Evolutionary conservation across 345 rosid genomes (phyloP).

Genomic region (Boechera stricta): DNA sequence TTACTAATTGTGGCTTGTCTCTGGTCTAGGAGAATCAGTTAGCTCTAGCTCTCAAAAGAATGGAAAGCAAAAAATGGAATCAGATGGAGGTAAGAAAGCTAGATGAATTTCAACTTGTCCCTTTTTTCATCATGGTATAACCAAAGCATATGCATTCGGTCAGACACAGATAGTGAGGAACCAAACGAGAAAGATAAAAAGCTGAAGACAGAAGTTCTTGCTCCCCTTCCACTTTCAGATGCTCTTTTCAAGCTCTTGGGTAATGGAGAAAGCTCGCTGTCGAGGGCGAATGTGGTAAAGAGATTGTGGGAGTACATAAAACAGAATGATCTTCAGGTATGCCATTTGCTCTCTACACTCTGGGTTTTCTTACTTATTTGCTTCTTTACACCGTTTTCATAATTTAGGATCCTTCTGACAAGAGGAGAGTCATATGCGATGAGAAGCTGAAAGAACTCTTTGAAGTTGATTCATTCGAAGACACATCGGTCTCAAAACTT

Average conservation of each 20-base stretch:
- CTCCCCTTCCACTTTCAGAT: slow-evolving; percentile 65
- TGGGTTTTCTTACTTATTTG: not conserved
- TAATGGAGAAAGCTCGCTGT: slow-evolving; percentile 63
- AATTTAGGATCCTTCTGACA: slow-evolving; percentile 62
- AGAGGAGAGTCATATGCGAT: slow-evolving; percentile 59
- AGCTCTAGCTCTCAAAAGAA: slow-evolving; percentile 33
- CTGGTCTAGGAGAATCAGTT: slow-evolving; percentile 43
- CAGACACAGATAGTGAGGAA: slow-evolving; percentile 49
- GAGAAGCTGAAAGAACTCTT: slow-evolving; percentile 69
- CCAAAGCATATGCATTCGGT: slow-evolving; percentile 10
- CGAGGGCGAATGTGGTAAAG: slow-evolving; percentile 61
- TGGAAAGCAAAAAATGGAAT: slow-evolving; percentile 43
- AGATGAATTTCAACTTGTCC: slow-evolving; percentile 21
- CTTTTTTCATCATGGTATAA: slow-evolving; percentile 27
- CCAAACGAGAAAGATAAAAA: slow-evolving; percentile 52
- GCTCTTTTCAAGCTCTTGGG: slow-evolving; percentile 66
- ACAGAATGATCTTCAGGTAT: slow-evolving; percentile 71
- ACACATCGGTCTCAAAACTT: slow-evolving; percentile 57
- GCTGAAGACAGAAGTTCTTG: slow-evolving; percentile 62
- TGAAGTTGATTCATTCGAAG: slow-evolving; percentile 58
- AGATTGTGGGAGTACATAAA: slow-evolving; percentile 68
- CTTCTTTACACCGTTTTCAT: slow-evolving; percentile 7
- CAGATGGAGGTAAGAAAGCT: slow-evolving; percentile 44
- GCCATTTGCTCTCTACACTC: slow-evolving; percentile 26
- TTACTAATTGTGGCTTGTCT: slow-evolving; percentile 27